Percentiles rank a stretch among this genome's conserved stretches.
phyloP scores from a whole-genome alignment of 306 rosid genomes.

The Gillenia trifoliata region DNA sequence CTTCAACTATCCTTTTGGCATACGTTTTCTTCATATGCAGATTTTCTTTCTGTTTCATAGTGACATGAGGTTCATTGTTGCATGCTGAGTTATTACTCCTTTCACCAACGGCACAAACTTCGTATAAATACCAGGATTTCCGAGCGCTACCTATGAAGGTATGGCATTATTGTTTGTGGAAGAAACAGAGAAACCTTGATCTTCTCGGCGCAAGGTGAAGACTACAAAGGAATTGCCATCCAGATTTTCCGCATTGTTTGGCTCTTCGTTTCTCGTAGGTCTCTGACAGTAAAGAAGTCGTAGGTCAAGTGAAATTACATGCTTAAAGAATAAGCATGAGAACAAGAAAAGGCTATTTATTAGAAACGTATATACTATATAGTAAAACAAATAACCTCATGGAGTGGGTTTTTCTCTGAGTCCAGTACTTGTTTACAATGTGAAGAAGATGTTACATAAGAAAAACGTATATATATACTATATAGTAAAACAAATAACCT shows the following conservation, averaged over 20 bases:
- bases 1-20: conserved; percentile 37
- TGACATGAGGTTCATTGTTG: conserved; percentile 40
- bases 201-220: conserved; percentile 49
- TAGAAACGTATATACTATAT: neutral
- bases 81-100: neutral
- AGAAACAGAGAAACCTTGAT: conserved; percentile 49
- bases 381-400: conserved; percentile 51
- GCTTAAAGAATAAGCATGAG: neutral
- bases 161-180: neutral
- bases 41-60: conserved; percentile 36
- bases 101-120: no score
- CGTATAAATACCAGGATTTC: neutral
- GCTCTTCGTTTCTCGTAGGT: conserved; percentile 43
- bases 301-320: conserved; percentile 12
- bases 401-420: conserved; percentile 60
- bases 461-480: no score
- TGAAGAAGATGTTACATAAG: no score
- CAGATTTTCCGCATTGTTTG: conserved; percentile 36
- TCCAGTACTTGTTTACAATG: conserved; percentile 51
- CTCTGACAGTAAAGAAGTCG: conserved; percentile 33
- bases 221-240: conserved; percentile 46
- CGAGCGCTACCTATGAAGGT: neutral
- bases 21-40: conserved; percentile 42
- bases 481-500: no score
- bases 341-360: neutral